Evolutionary conservation across 179 eudicot genomes (phyloP).

Genomic region (Amaranthus tricolor): DNA sequence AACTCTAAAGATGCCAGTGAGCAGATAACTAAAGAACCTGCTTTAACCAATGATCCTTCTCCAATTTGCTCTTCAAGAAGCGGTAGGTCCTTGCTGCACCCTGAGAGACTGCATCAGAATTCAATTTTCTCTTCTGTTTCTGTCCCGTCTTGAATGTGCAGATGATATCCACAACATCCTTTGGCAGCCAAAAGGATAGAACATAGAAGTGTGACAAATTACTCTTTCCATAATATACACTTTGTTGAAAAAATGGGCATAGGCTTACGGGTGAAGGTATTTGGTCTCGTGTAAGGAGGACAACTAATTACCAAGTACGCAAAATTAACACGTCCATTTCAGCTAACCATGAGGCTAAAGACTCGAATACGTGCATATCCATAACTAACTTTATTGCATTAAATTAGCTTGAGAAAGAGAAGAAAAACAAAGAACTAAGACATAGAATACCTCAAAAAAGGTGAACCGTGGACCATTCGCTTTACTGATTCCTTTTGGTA

Average conservation of each 20-base stretch:
- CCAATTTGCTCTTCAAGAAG: slow-evolving; percentile 62
- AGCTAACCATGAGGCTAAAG: slow-evolving; percentile 60
- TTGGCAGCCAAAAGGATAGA: slow-evolving; percentile 20
- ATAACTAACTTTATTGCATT: slow-evolving; percentile 14
- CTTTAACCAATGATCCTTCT: slow-evolving; percentile 80
- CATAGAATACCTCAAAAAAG: slow-evolving; percentile 70
- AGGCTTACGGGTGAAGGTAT: slow-evolving; percentile 68
- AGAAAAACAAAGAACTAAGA: slow-evolving; percentile 3
- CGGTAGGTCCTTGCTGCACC: slow-evolving; percentile 76
- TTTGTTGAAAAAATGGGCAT: not conserved
- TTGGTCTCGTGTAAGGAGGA: slow-evolving; percentile 89
- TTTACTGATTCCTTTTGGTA: slow-evolving; percentile 83
- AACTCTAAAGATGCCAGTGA: slow-evolving; percentile 20
- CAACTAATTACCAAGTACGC: slow-evolving; percentile 88
- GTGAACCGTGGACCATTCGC: slow-evolving; percentile 71
- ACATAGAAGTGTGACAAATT: slow-evolving; percentile 4
- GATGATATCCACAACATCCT: slow-evolving; percentile 85
- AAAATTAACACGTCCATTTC: slow-evolving; percentile 93
- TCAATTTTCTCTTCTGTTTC: slow-evolving; percentile 64
- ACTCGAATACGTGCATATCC: slow-evolving; percentile 70
- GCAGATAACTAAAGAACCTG: slow-evolving; percentile 51
- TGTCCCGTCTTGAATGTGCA: slow-evolving; percentile 42
- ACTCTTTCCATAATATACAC: not conserved
- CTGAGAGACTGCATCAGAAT: slow-evolving; percentile 51
- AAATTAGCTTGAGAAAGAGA: not conserved